Evolutionary conservation across 805 yeast genomes (phyloP).

Genomic region (Candida ovalis): DNA sequence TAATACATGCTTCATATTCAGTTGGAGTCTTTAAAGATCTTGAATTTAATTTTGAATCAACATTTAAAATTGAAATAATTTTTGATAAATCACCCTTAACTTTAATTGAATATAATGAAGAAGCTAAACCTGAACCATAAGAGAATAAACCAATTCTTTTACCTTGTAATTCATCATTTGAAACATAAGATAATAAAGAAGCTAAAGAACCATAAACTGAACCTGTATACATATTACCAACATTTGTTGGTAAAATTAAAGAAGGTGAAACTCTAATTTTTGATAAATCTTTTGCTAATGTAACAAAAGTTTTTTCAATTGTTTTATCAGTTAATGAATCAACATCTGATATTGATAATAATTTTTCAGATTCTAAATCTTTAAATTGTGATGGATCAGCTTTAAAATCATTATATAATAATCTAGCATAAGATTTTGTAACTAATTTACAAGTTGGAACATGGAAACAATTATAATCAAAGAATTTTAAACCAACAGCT

Average conservation of each 20-base stretch:
- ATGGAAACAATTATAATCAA: slow-evolving; percentile 95
- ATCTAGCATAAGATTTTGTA: slow-evolving; percentile 86
- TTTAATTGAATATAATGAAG: slow-evolving; percentile 76
- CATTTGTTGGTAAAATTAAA: slow-evolving; percentile 85
- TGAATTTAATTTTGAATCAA: slow-evolving; percentile 60
- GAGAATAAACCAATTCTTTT: slow-evolving; percentile 92
- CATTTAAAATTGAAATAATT: slow-evolving; percentile 61
- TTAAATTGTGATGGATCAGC: slow-evolving; percentile 60
- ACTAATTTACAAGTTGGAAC: slow-evolving; percentile 98
- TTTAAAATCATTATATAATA: slow-evolving; percentile 82
- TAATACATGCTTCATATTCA: slow-evolving; percentile 77
- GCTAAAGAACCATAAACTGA: slow-evolving; percentile 85
- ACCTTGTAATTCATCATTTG: slow-evolving; percentile 66
- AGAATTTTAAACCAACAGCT: slow-evolving; percentile 66
- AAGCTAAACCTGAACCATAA: slow-evolving; percentile 97
- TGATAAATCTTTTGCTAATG: slow-evolving; percentile 64
- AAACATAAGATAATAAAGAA: slow-evolving; percentile 74
- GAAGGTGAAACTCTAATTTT: slow-evolving; percentile 75
- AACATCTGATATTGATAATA: slow-evolving; percentile 63
- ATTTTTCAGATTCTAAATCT: slow-evolving; percentile 45
- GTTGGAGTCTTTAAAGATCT: slow-evolving; percentile 71
- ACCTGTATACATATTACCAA: slow-evolving; percentile 98
- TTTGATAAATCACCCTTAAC: slow-evolving; percentile 77
- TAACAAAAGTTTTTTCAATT: slow-evolving; percentile 82
- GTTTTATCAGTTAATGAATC: slow-evolving; percentile 73